These are phyloP conservation scores for Calonectria multiphialidica DNA, from an alignment of 2,329 filamentous ascomycete species.

Conservation along the genomic window DNA sequence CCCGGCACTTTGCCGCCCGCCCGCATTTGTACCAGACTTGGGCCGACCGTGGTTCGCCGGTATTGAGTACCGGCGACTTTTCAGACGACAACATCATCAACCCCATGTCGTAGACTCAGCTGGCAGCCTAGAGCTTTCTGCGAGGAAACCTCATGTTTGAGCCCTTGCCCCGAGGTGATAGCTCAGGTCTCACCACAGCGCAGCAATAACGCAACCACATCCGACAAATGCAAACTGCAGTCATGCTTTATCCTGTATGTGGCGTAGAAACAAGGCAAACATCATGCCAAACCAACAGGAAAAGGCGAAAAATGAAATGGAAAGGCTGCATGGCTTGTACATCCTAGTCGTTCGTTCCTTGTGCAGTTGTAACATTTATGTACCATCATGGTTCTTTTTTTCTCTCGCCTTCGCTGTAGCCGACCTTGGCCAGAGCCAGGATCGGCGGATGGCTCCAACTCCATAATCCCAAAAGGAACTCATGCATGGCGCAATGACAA, in stretches of 20 bases:
- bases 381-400: not conserved
- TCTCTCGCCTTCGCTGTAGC: not conserved
- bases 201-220: not conserved
- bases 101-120: conserved; percentile 1
- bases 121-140: not conserved
- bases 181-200: conserved; percentile 16
- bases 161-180: not conserved
- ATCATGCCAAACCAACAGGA: not conserved
- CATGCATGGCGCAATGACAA: conserved; percentile 4
- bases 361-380: conserved; percentile 25
- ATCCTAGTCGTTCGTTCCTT: not conserved
- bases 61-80: conserved; percentile 5
- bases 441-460: conserved; percentile 6
- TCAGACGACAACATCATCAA: not conserved
- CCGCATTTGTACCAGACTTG: conserved; percentile 19
- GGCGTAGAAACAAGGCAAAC: not conserved
- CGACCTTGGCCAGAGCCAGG: not conserved
- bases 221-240: not conserved
- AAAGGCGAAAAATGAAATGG: not conserved
- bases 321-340: not conserved
- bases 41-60: conserved; percentile 9
- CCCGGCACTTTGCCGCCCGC: conserved; percentile 5
- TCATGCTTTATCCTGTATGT: not conserved
- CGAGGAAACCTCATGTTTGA: conserved; percentile 1
- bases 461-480: not conserved